Percentiles rank a stretch among this genome's conserved stretches.
Evolutionary conservation across 495 filamentous ascomycete species (phyloP).

Genomic region (Cudoniella acicularis): DNA sequence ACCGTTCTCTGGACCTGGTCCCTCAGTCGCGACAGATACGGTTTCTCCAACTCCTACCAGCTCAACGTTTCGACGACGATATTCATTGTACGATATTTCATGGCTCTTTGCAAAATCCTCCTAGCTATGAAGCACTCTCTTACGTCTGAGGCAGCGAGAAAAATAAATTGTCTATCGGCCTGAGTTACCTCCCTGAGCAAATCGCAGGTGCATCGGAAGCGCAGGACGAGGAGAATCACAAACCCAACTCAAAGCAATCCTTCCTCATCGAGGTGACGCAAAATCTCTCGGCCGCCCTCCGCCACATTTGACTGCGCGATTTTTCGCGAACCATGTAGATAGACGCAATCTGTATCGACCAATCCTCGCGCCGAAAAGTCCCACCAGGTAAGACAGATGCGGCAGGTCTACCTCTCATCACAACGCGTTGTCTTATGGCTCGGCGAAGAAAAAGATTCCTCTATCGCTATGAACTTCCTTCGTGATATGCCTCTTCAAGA

Average conservation of each 20-base stretch:
- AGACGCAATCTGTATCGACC: not conserved
- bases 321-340: not conserved
- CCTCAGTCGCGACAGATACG: not conserved
- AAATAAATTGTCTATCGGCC: not conserved
- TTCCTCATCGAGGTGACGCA: not conserved
- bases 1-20: not conserved
- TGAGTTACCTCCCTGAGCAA: not conserved
- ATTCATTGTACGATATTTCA: not conserved
- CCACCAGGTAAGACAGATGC: not conserved
- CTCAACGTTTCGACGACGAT: not conserved
- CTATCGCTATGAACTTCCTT: not conserved
- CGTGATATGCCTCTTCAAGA: not conserved
- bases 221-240: not conserved
- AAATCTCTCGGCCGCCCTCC: not conserved
- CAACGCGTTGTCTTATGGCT: not conserved
- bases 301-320: not conserved
- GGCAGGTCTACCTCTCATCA: not conserved
- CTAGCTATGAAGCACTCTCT: not conserved
- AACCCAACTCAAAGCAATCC: no score
- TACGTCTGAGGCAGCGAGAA: not conserved
- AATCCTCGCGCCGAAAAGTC: not conserved
- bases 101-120: not conserved
- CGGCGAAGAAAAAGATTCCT: not conserved
- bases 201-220: not conserved
- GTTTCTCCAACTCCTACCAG: not conserved